Evolutionary conservation across 352 stramenopile species (phyloP).

Genomic region (Pythium apleroticum): DNA sequence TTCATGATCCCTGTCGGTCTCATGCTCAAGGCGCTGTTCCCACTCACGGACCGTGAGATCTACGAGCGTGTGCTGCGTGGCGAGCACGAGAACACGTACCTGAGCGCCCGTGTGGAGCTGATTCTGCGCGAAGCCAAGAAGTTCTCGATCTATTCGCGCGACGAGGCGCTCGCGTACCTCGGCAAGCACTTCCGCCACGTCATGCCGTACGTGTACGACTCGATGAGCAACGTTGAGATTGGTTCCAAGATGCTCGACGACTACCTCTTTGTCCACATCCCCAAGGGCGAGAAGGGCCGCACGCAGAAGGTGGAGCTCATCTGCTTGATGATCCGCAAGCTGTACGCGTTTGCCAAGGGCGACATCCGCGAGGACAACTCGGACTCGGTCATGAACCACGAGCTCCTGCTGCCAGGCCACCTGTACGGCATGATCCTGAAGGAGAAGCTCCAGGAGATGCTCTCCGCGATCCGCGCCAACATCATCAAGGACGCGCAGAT

Average conservation of each 20-base stretch:
- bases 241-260: constrained; percentile 90
- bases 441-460: constrained; percentile 97
- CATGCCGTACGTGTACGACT: constrained; percentile 82
- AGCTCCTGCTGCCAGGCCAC: constrained; percentile 95
- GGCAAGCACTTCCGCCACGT: constrained; percentile 95
- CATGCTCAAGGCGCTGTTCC: constrained; percentile 95
- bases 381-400: constrained; percentile 99
- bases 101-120: constrained; percentile 95
- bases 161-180: constrained; percentile 93
- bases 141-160: constrained; percentile 88
- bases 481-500: constrained; percentile 74
- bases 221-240: constrained; percentile 89
- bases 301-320: constrained; percentile 94
- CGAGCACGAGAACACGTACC: constrained; percentile 97
- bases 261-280: constrained; percentile 97
- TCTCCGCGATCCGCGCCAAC: constrained; percentile 71
- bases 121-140: constrained; percentile 97
- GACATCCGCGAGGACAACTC: constrained; percentile 96
- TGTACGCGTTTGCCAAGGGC: constrained; percentile 96
- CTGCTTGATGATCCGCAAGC: constrained; percentile 96
- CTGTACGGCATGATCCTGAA: constrained; percentile 97
- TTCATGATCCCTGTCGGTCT: constrained; percentile 98
- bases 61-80: constrained; percentile 96
- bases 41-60: constrained; percentile 93
- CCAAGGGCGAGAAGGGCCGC: constrained; percentile 83